Evolutionary conservation across 2,329 filamentous ascomycete species (phyloP), one percentile per base, ranked within the genome.

Genomic region (Arthrinium phaeospermum): DNA sequence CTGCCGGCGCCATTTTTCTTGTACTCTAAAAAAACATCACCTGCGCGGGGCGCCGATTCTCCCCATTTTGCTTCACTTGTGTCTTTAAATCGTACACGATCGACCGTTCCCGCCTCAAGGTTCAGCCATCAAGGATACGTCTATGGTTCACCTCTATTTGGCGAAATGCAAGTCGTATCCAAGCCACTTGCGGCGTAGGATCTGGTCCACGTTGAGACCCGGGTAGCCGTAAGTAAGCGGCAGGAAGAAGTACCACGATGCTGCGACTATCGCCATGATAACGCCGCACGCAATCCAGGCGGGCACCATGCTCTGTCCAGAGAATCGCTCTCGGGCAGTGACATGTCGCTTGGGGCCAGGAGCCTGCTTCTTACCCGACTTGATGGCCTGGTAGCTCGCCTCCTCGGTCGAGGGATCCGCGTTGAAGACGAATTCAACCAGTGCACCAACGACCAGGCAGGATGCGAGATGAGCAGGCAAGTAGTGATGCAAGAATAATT

Each of bases 141-240:
- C 71, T 71, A 24, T 13, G n/a, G 10, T 64, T 37, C 57, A n/a
- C 57, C 67, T 69, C 85, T 93, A 99, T 90, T 99, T 99, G 73
- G 96, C 96, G 86, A 99, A 99, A 86, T 99, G 96, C 81, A 99
- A 88, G 82, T 99, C 96, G 82, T 98, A 99, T 75, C 94, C 93
- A 76, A 99, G 88, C 96, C 96, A 98, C 87, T 98, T 98, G 82
- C 96, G 91, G 75, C 92, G 89, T 75, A 93, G 84, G 44, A 99
- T 93, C 81, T 94, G 87, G 16, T 92, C 90, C 24, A 97, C 92
- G 71, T 87, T 90, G 79, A 99, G 88, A 46, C 96, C 96, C 5
- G 96, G 96, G 81, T 94, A 95, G 71, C 96, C 96, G 82, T 99
- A 99, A 1, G 96, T 99, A 80, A 99, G 86, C 27, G 96, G 96